These are phyloP conservation scores for Sugiyamaella americana DNA, from an alignment of 805 yeast species.

Conservation along the genomic window DNA sequence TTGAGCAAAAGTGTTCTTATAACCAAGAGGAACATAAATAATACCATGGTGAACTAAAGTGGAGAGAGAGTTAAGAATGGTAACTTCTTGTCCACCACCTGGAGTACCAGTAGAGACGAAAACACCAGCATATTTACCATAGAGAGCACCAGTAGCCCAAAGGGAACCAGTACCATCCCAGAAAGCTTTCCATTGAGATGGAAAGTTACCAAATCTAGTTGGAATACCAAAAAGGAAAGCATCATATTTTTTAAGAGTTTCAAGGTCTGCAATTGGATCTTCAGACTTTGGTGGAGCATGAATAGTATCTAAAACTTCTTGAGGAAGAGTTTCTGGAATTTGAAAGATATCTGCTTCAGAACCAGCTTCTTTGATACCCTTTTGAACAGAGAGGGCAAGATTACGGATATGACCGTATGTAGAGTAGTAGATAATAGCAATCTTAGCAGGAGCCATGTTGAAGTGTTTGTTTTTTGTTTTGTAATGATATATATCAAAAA, in stretches of 20 bases:
- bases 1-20: slow-evolving; percentile 48
- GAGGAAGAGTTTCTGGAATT: slow-evolving; percentile 70
- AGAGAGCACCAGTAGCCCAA: slow-evolving; percentile 64
- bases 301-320: slow-evolving; percentile 51
- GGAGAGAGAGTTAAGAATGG: slow-evolving; percentile 52
- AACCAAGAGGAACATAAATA: slow-evolving; percentile 73
- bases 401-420: slow-evolving; percentile 70
- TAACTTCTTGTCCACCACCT: slow-evolving; percentile 77
- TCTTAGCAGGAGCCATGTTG: slow-evolving; percentile 36
- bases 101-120: slow-evolving; percentile 66
- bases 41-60: slow-evolving; percentile 72
- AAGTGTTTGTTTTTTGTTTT: neutral
- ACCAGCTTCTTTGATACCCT: slow-evolving; percentile 66
- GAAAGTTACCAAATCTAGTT: slow-evolving; percentile 69
- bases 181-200: slow-evolving; percentile 70
- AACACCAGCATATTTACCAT: slow-evolving; percentile 72
- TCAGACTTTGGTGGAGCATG: slow-evolving; percentile 51
- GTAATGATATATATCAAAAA: too few species aligned
- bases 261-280: slow-evolving; percentile 52
- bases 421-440: slow-evolving; percentile 75
- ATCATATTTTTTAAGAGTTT: slow-evolving; percentile 52
- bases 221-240: slow-evolving; percentile 75
- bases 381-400: slow-evolving; percentile 62
- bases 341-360: slow-evolving; percentile 66
- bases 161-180: slow-evolving; percentile 73